Percentiles rank a stretch among this genome's conserved stretches.
phyloP scores from a whole-genome alignment of 2,329 filamentous ascomycete species.

The Coniochaeta sp. region DNA sequence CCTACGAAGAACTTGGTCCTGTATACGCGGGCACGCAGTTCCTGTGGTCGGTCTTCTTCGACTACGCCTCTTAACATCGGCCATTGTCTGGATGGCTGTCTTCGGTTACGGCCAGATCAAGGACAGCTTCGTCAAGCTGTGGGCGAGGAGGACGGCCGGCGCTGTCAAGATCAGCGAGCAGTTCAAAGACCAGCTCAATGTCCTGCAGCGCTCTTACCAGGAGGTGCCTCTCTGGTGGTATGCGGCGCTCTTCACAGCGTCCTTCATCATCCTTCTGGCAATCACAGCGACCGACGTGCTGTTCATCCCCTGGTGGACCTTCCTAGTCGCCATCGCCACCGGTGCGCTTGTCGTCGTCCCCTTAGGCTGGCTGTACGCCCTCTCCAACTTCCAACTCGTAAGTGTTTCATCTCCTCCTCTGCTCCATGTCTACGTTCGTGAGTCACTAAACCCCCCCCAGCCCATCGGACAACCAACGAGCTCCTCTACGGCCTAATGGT shows the following conservation, averaged over 20 bases:
- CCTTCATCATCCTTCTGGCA: slow-evolving; percentile 37
- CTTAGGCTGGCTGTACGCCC: slow-evolving; percentile 51
- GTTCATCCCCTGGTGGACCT: slow-evolving; percentile 54
- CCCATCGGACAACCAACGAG: slow-evolving; percentile 55
- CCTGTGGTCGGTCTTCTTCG: slow-evolving; percentile 53
- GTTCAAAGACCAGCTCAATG: slow-evolving; percentile 51
- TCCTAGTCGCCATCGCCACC: slow-evolving; percentile 48
- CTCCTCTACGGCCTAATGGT: slow-evolving; percentile 42
- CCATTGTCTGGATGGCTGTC: slow-evolving; percentile 50
- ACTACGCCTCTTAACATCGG: slow-evolving; percentile 53
- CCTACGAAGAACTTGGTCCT: slow-evolving; percentile 42
- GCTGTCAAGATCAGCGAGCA: slow-evolving; percentile 41
- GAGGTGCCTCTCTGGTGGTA: slow-evolving; percentile 57
- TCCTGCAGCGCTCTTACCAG: slow-evolving; percentile 48
- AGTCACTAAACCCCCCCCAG: slow-evolving; percentile 13
- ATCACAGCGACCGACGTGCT: slow-evolving; percentile 43
- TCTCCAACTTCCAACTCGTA: slow-evolving; percentile 44
- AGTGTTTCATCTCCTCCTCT: background rate
- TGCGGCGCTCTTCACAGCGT: slow-evolving; percentile 36
- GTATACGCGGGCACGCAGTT: slow-evolving; percentile 52
- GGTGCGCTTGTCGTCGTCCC: slow-evolving; percentile 50
- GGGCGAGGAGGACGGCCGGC: slow-evolving; percentile 27
- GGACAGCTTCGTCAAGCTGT: slow-evolving; percentile 35
- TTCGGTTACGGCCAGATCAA: slow-evolving; percentile 45
- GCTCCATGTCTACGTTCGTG: background rate